Evolutionary conservation across 805 yeast genomes (phyloP), one percentile per base, ranked within the genome.

Genomic region (Saccharomycopsis synnaedendra): DNA sequence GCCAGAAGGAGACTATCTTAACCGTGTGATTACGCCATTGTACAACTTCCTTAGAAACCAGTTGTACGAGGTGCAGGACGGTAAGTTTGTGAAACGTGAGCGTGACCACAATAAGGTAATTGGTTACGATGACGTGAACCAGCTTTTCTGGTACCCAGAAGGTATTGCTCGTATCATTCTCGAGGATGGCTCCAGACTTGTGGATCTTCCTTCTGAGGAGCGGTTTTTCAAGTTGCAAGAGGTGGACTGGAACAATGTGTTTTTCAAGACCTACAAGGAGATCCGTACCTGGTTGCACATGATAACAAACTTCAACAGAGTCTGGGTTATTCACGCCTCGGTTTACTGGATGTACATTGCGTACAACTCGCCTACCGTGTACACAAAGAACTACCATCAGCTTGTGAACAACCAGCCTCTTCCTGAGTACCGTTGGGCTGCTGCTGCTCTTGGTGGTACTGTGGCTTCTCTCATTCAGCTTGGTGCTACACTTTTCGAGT

Each of bases 91-190:
- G 36, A 76, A 79, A 63, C 76, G 79, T 52, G 88, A 79, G 57
- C 73, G 73, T 56, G 93, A 86, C 64, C 93, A 80, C 68, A 60
- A 70, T 61, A 60, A 74, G 55, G 68, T 80, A 54, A 75, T 85
- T 59, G 94, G 98, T 66, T 93, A 93, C 66, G 99, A 93, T 71
- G 99, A 93, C 72, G 95, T 93, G 52, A 93, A 93, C 68, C 99
- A 93, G 74, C 75, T 93, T 58, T 93, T 94, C 70, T 93, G 99
- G 99, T 93, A 94, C 69, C 97, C 97, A 43, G 97, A 94, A 70
- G 99, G 98, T 75, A 85, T 93, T 56, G 82, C 94, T 51, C 82
- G 93, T 68, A 89, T 93, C 58, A 76, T 82, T 44, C 77, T 90
- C 59, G 93, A 84, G 63, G 97, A 93, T 63, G 96, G 96, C 56